A percentile compares a stretch with the other conserved stretches of the same genome.
These are phyloP conservation scores for Paradendryphiella salina DNA, from an alignment of 2,329 filamentous ascomycete species.

Conservation along the genomic window DNA sequence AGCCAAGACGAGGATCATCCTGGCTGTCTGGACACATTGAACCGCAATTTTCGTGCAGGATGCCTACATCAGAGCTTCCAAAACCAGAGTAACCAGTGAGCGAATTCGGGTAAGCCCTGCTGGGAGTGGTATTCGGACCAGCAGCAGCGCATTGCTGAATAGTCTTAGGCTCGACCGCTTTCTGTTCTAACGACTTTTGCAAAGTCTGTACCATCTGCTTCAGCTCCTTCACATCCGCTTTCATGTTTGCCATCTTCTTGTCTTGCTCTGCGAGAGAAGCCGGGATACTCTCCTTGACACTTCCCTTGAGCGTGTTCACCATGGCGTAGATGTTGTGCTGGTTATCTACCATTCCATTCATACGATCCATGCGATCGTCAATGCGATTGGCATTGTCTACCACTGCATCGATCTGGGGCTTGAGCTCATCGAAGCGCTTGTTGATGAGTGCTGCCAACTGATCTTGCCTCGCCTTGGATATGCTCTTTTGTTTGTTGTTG, in stretches of 20 bases:
- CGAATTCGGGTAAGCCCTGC: constrained; percentile 27
- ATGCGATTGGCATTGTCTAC: constrained; percentile 28
- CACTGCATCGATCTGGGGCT: constrained; percentile 28
- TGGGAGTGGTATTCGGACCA: constrained; percentile 4
- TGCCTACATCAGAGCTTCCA: constrained; percentile 7
- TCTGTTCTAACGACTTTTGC: constrained; percentile 30
- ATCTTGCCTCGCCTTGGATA: constrained; percentile 24
- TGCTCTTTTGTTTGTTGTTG: constrained; percentile 17
- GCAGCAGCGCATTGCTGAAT: constrained; percentile 3
- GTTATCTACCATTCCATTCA: constrained; percentile 15
- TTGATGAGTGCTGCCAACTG: constrained; percentile 25
- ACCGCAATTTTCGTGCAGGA: constrained; percentile 16
- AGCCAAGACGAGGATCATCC: constrained; percentile 20
- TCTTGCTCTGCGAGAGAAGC: constrained; percentile 29
- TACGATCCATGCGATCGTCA: constrained; percentile 6
- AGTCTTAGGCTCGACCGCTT: constrained; percentile 13
- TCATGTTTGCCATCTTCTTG: constrained; percentile 30
- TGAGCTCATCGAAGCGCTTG: constrained; percentile 32
- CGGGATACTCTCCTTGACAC: constrained; percentile 34
- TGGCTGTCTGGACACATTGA: constrained; percentile 19
- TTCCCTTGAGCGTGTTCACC: constrained; percentile 32
- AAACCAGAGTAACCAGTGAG: constrained; percentile 26
- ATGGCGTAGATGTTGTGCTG: constrained; percentile 25
- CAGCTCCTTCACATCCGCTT: constrained; percentile 32
- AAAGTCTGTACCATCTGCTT: constrained; percentile 31